Conservation (phyloP, 108 stramenopile species). For the Cyclotella baltica region DNA sequence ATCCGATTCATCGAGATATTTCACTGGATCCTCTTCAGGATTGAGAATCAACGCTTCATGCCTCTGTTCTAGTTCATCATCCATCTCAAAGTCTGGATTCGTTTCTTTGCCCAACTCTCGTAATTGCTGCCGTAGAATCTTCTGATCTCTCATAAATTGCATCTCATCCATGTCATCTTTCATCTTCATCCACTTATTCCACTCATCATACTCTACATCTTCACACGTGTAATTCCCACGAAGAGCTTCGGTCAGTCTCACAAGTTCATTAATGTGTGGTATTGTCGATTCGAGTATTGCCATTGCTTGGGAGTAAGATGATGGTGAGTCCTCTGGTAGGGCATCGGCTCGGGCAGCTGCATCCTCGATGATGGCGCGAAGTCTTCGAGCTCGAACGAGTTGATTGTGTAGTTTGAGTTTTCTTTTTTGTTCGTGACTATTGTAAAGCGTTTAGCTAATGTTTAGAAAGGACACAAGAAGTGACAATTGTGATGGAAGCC, state of each 20-base stretch:
- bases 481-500: no score
- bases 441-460: no score
- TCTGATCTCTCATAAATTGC: conserved; percentile 18
- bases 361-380: conserved; percentile 36
- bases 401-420: conserved; percentile 27
- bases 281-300: conserved; percentile 27
- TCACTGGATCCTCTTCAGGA: conserved; percentile 1
- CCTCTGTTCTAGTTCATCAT: conserved; percentile 29
- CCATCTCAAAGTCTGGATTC: conserved; percentile 20
- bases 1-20: neutral
- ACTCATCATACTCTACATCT: conserved; percentile 6
- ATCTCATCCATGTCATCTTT: conserved; percentile 8
- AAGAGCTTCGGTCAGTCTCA: conserved; percentile 36
- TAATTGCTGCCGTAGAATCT: conserved; percentile 28
- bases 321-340: conserved; percentile 19
- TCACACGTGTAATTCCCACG: conserved; percentile 12
- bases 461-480: no score
- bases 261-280: conserved; percentile 36
- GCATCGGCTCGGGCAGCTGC: conserved; percentile 30
- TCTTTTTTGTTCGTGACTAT: conserved; percentile 20
- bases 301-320: conserved; percentile 38
- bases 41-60: conserved; percentile 28
- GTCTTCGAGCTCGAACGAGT: conserved; percentile 27
- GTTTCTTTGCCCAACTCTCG: conserved; percentile 30
- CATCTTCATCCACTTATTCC: conserved; percentile 13